Evolutionary conservation across 2,329 filamentous ascomycete species (phyloP), one percentile per base, ranked within the genome.

Genomic region (Aspergillus felis): DNA sequence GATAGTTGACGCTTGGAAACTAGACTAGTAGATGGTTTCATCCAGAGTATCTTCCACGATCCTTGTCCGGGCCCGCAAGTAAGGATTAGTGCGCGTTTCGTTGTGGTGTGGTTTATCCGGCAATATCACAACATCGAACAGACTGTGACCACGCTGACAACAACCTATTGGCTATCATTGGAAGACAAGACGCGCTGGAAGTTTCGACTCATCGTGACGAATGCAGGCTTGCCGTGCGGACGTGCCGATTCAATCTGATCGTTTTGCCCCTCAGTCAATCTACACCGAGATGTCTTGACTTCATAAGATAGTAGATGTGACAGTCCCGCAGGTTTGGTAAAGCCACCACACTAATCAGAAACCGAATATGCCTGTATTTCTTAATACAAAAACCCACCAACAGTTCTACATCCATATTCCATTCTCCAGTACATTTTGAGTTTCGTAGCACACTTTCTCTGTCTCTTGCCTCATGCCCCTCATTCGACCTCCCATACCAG

Each of bases 131-230:
- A 8, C 41, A 5, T 54, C 42, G n/a, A 44, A 35, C 54, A 54
- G 32, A 46, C 25, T 25, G 54, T 53, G 57, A 58, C 52, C 44
- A 47, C 44, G 10, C 24, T 8, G 20, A 14, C 22, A 14, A 25
- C 14, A 14, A 22, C 22, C 4, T 24, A 24, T 24, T 47, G 20
- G 24, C 53, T 32, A 52, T 62, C 44, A 63, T 63, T 63, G 57
- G 61, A 20, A 12, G 44, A 48, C 52, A 62, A 62, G 57, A 50
- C 57, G 61, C 57, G 61, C 57, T 59, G 46, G 20, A 28, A 28
- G 60, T 55, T 54, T 60, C 53, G 54, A 47, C 44, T 7, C 48
- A 44, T 57, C 2, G 20, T 47, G 44, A 47, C 12, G 44, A 47
- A 24, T 47, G n/a, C 20, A 47, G 44, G 10, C 22, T 47, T 47